phyloP scores from a whole-genome alignment of 1,139 yeast genomes.

The Candida tetrigidarum region DNA sequence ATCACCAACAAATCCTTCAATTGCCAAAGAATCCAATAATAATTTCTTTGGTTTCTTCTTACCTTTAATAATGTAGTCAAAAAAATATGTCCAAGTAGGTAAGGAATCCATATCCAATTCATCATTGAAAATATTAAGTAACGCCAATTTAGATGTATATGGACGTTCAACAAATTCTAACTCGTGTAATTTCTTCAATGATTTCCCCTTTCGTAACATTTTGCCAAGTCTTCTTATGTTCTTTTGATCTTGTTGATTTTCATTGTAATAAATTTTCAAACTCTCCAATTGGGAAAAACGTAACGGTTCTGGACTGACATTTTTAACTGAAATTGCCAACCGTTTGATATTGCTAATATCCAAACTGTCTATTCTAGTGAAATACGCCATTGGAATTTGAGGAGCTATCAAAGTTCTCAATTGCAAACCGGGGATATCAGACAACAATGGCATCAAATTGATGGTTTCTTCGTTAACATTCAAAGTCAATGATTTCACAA shows the following conservation, averaged over 20 bases:
- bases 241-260: conserved; percentile 8
- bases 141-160: conserved; percentile 6
- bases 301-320: conserved; percentile 1
- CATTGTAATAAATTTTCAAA: conserved; percentile 10
- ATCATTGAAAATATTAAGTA: conserved; percentile 12
- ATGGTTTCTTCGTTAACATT: conserved; percentile 11
- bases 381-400: conserved; percentile 9
- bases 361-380: conserved; percentile 1
- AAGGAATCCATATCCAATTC: not conserved
- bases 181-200: conserved; percentile 8
- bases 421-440: not conserved
- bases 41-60: conserved; percentile 1
- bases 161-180: conserved; percentile 11
- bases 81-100: conserved; percentile 12
- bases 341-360: conserved; percentile 6
- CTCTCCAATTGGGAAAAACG: conserved; percentile 10
- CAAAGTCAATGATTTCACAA: conserved; percentile 9
- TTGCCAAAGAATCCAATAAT: conserved; percentile 11
- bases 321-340: conserved; percentile 8
- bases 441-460: conserved; percentile 6
- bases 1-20: conserved; percentile 11
- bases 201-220: conserved; percentile 1
- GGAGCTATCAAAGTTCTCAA: conserved; percentile 12
- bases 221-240: conserved; percentile 8
- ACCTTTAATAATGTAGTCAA: conserved; percentile 5